phyloP scores from a whole-genome alignment of 345 rosid species.

The Citrus australasica region DNA sequence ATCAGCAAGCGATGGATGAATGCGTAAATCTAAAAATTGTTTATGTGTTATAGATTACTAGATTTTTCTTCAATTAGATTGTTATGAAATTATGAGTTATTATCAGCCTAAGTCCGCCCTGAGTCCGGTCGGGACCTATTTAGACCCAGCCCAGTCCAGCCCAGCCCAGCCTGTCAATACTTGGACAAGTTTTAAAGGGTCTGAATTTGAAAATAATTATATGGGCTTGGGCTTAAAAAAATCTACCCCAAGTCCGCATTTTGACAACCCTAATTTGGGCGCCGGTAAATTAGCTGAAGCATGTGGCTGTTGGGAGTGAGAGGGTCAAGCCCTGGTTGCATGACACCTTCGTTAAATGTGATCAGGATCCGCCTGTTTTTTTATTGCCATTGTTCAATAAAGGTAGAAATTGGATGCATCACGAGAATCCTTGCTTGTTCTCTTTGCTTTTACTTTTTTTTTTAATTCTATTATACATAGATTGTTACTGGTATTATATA shows the following conservation, averaged over 20 bases:
- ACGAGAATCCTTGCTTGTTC: not conserved
- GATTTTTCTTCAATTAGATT: not conserved
- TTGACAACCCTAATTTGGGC: too few species aligned
- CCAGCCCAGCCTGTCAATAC: too few species aligned
- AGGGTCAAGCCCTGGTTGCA: not conserved
- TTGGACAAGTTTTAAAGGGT: too few species aligned
- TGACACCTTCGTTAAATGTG: not conserved
- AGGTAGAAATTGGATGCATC: not conserved
- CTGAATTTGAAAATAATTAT: too few species aligned
- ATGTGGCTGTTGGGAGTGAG: not conserved
- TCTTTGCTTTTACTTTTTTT: not conserved
- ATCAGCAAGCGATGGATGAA: not conserved
- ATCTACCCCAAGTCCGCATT: too few species aligned
- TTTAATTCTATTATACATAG: too few species aligned
- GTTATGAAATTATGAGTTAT: too few species aligned
- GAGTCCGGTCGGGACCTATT: fast-evolving
- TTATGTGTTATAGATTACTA: too few species aligned
- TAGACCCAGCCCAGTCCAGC: too few species aligned
- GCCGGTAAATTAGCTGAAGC: not conserved
- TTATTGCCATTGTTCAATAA: not conserved
- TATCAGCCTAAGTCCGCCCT: too few species aligned
- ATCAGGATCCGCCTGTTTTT: not conserved
- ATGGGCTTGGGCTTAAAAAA: too few species aligned
- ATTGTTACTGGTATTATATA: too few species aligned
- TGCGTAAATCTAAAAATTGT: not conserved